Percentiles rank a stretch among this genome's conserved stretches.
These are phyloP conservation scores for Carex parvula DNA, from an alignment of 176 grass and related monocot genomes.

Conservation along the genomic window DNA sequence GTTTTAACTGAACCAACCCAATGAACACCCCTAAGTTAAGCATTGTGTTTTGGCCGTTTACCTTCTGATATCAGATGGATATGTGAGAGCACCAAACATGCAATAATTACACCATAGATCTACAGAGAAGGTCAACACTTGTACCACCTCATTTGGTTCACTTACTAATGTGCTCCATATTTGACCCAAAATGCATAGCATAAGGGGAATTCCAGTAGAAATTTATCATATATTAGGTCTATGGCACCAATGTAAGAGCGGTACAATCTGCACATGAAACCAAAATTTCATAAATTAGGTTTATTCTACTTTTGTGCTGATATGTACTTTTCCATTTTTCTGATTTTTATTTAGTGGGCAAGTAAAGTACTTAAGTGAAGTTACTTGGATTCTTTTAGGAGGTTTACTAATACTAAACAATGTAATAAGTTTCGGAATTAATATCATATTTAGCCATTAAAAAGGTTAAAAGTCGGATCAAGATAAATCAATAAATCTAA, in stretches of 20 bases:
- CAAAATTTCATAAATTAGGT: neutral
- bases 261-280: conserved; percentile 46
- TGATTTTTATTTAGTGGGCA: neutral
- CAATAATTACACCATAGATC: too few relatives aligned
- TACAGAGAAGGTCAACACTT: neutral
- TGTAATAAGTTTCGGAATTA: neutral
- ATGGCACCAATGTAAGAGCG: conserved; percentile 39
- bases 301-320: too few relatives aligned
- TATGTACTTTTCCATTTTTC: too few relatives aligned
- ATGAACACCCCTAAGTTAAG: neutral
- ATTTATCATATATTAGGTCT: conserved; percentile 50
- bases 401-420: neutral
- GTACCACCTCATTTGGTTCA: conserved; percentile 39
- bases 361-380: conserved; percentile 26
- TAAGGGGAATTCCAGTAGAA: conserved; percentile 78
- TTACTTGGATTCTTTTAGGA: neutral
- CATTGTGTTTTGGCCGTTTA: conserved; percentile 32
- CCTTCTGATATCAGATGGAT: conserved; percentile 73
- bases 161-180: conserved; percentile 62
- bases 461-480: neutral
- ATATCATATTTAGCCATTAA: neutral
- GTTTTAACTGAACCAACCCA: too few relatives aligned
- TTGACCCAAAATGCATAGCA: conserved; percentile 83
- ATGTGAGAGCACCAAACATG: conserved; percentile 45
- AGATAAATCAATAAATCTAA: conserved; percentile 16